Evolutionary conservation across 345 rosid genomes (phyloP), one percentile per base, ranked within the genome.

Genomic region (Linum tenue): DNA sequence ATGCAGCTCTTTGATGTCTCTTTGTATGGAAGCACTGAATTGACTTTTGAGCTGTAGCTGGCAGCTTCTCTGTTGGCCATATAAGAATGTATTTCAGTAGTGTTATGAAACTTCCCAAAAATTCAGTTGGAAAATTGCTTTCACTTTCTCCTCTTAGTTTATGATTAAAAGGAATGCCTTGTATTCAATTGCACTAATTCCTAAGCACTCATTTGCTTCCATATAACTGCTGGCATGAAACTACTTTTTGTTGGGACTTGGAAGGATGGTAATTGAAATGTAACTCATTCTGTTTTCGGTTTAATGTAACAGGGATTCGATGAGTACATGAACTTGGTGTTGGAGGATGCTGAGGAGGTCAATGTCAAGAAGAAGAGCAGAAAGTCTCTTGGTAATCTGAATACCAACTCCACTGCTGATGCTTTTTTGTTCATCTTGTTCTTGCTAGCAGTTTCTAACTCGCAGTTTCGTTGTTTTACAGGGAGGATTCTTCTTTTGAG

Each of bases 331-430:
- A 94, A 94, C 71, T 76, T 94, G 65, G 99, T 94, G 43, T 76
- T 91, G 70, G 99, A 91, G n/a, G 99, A 94, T 40, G 97, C 99
- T 37, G 99, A 94, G 75, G 96, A 94, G 80, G 95, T 94, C 69
- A 85, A 75, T 64, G 39, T 94, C 73, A 94, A 91, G 87, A 94
- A 88, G 64, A 88, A 87, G 73, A 88, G 82, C 44, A 87, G 87
- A 76, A 90, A 94, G 77, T 68, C 91, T 59, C 77, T 94, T 57
- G 99, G 95, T 86, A 61, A 61, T 14, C 10, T 57, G 43, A 5
- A 48, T 48, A 9, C 9, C 3, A 7, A 43, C 10, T 43, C 10
- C 10, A 43, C 50, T 43, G 50, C 51, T 35, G 11, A 9, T 39
- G n/a, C 50, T 42, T 9, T 5, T 60, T 31, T 66, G n/a, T 36